Base-by-base conservation (phyloP, 2,329 filamentous ascomycete genomes). In the Celoporthe dispersa region DNA sequence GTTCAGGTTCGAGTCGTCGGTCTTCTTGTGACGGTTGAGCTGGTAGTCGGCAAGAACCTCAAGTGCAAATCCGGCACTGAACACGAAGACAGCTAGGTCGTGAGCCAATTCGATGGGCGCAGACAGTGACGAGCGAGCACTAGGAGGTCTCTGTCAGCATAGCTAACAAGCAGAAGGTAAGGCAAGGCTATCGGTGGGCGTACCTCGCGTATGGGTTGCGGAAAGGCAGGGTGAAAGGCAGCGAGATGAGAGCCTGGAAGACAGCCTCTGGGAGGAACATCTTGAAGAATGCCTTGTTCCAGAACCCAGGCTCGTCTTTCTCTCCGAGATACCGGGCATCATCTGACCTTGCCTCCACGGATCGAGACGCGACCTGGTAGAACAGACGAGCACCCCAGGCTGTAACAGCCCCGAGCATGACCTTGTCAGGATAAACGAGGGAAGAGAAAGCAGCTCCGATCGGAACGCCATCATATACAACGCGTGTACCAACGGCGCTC, bases 31-130 rank as follows among this genome's bases (percentile, higher is more conserved):
- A 44, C 80, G 75, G 61, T 85, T 84, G 19, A 90, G 79, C 75
- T 90, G 87, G 63, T 80, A 80, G 74, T 90, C 88, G 14, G 87
- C 87, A 33, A 90, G 73, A 1, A 83, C 80, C 75, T 90, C 87
- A 16, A 90, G 75, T 1, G 84, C 84, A 48, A 89, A 81, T 0
- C 88, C 88, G n/a, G 85, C 78, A 9, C 82, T 81, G 76, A 89
- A 90, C 2, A 90, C 73, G 5, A 84, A 87, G 25, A 89, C 84
- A 6, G 85, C 86, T 1, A 84, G 41, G 11, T 78, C 79, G 48
- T 84, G 70, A 12, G 68, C 70, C 65, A 60, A 68, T 41, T 72
- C 70, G 16, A 72, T 25, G n/a, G 70, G 70, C 4, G 57, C 25
- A 19, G 70, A 66, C 7, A 72, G 57, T 51, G 70, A 70, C 25